phyloP scores from a whole-genome alignment of 257 asterid species.

The Nemophila menziesii region DNA sequence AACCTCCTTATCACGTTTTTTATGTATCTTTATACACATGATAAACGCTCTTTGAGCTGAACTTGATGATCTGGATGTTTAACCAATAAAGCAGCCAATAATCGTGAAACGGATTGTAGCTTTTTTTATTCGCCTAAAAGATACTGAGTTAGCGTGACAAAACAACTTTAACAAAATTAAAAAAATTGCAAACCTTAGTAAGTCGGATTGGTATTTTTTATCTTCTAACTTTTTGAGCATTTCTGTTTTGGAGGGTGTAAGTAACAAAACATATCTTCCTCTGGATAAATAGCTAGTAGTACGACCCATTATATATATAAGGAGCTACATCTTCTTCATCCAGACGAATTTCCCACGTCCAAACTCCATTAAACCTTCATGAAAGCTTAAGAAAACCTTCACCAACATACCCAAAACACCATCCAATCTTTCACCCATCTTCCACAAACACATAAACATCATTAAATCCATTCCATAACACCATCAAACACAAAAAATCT shows the following conservation, averaged over 20 bases:
- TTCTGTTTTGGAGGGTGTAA: constrained; percentile 67
- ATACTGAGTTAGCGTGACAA: not conserved
- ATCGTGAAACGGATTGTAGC: constrained; percentile 71
- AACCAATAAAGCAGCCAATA: constrained; percentile 72
- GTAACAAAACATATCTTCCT: constrained; percentile 75
- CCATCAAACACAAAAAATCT: no score
- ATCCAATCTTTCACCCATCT: no score
- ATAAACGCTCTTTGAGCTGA: constrained; percentile 75
- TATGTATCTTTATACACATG: constrained; percentile 70
- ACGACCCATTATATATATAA: constrained; percentile 91
- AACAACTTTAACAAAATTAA: no score
- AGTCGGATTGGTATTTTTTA: constrained; percentile 58
- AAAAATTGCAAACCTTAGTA: constrained; percentile 55
- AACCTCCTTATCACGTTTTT: constrained; percentile 72
- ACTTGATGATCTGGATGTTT: constrained; percentile 62
- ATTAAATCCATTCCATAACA: no score
- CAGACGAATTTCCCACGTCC: no score
- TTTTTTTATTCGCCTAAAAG: constrained; percentile 54
- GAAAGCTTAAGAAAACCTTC: no score
- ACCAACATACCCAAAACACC: no score
- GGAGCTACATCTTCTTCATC: constrained; percentile 74
- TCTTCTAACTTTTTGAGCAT: constrained; percentile 75
- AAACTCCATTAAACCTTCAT: no score
- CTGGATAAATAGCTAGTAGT: constrained; percentile 90
- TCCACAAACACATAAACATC: no score